Evolutionary conservation across 352 stramenopile genomes (phyloP).

Genomic region (Globisporangium irregulare): DNA sequence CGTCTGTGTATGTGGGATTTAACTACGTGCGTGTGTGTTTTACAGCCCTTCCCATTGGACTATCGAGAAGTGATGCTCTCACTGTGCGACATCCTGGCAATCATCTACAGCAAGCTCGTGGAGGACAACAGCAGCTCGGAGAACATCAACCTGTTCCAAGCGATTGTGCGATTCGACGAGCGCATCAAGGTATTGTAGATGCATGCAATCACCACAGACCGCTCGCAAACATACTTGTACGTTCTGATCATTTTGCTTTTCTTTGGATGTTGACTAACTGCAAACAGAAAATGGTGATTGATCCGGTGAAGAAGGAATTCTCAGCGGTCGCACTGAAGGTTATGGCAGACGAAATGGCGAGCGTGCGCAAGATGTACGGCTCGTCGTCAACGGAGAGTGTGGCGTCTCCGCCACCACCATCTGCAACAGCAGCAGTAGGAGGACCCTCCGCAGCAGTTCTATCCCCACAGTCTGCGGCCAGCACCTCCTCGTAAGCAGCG

Average conservation of each 20-base stretch:
- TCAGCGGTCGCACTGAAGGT: slow-evolving; percentile 51
- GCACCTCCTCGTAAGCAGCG: not conserved
- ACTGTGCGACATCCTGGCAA: slow-evolving; percentile 75
- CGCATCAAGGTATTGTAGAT: slow-evolving; percentile 63
- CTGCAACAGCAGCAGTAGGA: not conserved
- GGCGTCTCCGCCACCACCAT: not conserved
- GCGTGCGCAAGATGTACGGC: slow-evolving; percentile 50
- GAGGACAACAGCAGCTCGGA: slow-evolving; percentile 72
- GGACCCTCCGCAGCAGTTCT: not conserved
- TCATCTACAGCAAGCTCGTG: slow-evolving; percentile 82
- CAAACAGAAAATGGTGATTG: slow-evolving; percentile 78
- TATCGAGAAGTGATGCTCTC: slow-evolving; percentile 81
- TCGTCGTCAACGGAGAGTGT: slow-evolving; percentile 14
- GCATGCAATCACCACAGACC: not conserved
- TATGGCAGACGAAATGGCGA: slow-evolving; percentile 55
- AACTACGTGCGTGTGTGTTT: not conserved
- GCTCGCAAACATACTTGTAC: not conserved
- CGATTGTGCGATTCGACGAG: slow-evolving; percentile 76
- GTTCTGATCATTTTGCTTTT: not conserved
- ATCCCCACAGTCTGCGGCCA: not conserved
- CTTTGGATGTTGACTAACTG: not conserved
- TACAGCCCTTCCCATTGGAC: slow-evolving; percentile 73
- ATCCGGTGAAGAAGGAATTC: slow-evolving; percentile 82
- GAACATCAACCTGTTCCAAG: slow-evolving; percentile 74
- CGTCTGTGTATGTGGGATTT: not conserved